These are phyloP conservation scores for Xylaria sp. DNA, from an alignment of 2,329 filamentous ascomycete genomes.

Conservation along the genomic window DNA sequence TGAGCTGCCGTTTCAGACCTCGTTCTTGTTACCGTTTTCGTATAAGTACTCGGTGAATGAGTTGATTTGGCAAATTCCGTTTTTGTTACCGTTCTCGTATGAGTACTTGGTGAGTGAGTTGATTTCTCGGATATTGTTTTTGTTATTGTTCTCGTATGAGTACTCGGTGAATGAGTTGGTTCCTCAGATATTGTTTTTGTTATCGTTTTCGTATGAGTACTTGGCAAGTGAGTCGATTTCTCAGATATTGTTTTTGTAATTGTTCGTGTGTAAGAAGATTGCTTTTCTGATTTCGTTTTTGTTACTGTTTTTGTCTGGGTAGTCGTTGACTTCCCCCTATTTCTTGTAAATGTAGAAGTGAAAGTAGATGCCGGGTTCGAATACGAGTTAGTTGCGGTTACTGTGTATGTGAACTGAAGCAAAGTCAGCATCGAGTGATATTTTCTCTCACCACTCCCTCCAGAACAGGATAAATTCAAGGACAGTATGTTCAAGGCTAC, in stretches of 20 bases:
- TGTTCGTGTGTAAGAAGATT: not conserved
- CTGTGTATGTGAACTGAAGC: slow-evolving; percentile 18
- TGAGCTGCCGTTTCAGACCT: not conserved
- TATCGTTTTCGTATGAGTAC: not conserved
- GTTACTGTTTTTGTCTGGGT: slow-evolving; percentile 9
- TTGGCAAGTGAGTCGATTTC: not conserved
- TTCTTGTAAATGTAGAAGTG: slow-evolving; percentile 10
- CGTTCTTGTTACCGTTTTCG: slow-evolving; percentile 9
- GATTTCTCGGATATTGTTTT: not conserved
- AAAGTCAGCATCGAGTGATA: not conserved
- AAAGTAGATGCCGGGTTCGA: not conserved
- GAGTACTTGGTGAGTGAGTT: not conserved
- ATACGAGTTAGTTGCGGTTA: not conserved
- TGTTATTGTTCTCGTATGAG: not conserved
- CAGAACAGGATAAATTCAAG: not conserved
- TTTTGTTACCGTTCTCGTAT: not conserved
- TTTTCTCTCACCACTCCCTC: not conserved
- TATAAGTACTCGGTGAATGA: not conserved
- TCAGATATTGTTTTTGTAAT: not conserved
- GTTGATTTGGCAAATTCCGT: not conserved
- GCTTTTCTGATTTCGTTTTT: not conserved
- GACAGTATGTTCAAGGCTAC: not conserved
- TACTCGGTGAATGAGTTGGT: not conserved
- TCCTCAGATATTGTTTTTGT: not conserved
- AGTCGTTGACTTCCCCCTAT: not conserved